A percentile compares a stretch with the other conserved stretches of the same genome.
These are phyloP conservation scores for Arthrobotrys conoides DNA, from an alignment of 2,329 filamentous ascomycete species.

Conservation along the genomic window DNA sequence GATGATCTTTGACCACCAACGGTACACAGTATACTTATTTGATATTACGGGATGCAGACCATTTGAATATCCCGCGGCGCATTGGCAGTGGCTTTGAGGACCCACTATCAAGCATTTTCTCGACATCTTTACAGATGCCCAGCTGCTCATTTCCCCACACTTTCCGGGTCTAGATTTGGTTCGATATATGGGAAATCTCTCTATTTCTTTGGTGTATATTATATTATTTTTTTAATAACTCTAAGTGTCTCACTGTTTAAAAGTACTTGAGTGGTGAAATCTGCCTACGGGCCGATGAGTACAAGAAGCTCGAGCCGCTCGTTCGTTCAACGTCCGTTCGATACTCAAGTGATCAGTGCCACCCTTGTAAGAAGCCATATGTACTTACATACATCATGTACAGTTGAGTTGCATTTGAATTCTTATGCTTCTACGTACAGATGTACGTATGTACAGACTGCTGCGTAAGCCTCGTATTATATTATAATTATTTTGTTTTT, in stretches of 20 bases:
- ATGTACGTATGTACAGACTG: background rate
- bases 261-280: background rate
- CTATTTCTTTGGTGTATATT: conserved; percentile 2
- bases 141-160: conserved; percentile 43
- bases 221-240: conserved; percentile 25
- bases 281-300: background rate
- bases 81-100: conserved; percentile 22
- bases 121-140: conserved; percentile 9
- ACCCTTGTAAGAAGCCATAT: conserved; percentile 20
- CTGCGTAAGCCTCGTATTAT: conserved; percentile 28
- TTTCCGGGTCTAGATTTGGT: conserved; percentile 31
- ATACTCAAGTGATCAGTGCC: conserved; percentile 26
- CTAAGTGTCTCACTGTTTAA: conserved; percentile 16
- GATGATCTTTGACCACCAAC: conserved; percentile 4
- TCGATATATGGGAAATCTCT: conserved; percentile 4
- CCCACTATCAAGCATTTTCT: conserved; percentile 38
- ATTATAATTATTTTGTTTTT: background rate
- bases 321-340: conserved; percentile 17
- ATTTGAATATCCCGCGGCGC: conserved; percentile 37
- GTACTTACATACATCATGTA: conserved; percentile 5
- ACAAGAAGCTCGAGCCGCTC: conserved; percentile 17
- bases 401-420: conserved; percentile 15
- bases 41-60: conserved; percentile 8
- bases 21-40: background rate
- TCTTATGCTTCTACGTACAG: background rate